A percentile compares a stretch with the other conserved stretches of the same genome.
Conservation (phyloP, 257 asterid species). For the Lithospermum erythrorhizon region DNA sequence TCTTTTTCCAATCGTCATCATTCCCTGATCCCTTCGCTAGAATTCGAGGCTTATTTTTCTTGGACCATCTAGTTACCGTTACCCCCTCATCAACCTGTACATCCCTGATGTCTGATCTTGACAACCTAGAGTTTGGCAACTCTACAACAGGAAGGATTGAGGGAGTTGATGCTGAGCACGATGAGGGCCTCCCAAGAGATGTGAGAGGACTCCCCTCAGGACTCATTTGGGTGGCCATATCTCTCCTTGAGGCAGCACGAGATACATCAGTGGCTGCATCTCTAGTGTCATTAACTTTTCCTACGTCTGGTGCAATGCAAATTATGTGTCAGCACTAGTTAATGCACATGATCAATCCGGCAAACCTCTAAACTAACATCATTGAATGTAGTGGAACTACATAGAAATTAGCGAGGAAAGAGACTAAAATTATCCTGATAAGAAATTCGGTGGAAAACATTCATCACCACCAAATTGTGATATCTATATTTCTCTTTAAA, state of each 20-base stretch:
- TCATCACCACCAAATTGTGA: not conserved
- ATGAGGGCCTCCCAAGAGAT: constrained; percentile 37
- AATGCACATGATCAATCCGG: not conserved
- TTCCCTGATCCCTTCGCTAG: constrained; percentile 36
- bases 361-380: not conserved
- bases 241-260: constrained; percentile 35
- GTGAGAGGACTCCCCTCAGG: constrained; percentile 61
- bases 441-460: too few relatives aligned
- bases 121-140: constrained; percentile 1
- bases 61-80: constrained; percentile 83
- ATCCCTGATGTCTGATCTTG: constrained; percentile 35
- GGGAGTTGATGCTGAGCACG: constrained; percentile 47
- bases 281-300: constrained; percentile 9
- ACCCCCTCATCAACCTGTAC: constrained; percentile 77
- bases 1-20: constrained; percentile 57
- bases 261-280: constrained; percentile 9
- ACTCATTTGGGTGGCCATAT: constrained; percentile 98
- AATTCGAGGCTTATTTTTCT: constrained; percentile 39
- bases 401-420: not conserved
- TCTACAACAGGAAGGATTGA: constrained; percentile 52
- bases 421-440: not conserved
- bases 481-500: not conserved
- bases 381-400: not conserved
- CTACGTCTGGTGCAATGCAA: constrained; percentile 3
- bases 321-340: not conserved